These are phyloP conservation scores for Bocquillonia castaneifolia DNA, from an alignment of 441 rosid species.

Conservation along the genomic window DNA sequence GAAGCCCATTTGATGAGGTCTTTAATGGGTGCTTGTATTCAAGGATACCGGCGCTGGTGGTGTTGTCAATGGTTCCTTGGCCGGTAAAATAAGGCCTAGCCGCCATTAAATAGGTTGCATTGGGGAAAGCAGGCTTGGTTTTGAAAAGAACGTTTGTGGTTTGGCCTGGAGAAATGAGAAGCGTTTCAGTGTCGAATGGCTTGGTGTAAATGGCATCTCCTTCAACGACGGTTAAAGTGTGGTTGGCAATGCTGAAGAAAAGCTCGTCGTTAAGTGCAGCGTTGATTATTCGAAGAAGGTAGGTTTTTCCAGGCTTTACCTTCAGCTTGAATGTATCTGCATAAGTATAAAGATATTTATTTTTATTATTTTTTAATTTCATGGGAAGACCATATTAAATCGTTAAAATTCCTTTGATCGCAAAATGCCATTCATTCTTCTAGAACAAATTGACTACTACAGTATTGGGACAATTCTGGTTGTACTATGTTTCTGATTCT, in stretches of 20 bases:
- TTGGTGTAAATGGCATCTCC: slow-evolving; percentile 70
- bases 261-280: slow-evolving; percentile 71
- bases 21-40: slow-evolving; percentile 38
- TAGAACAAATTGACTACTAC: no score
- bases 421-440: no score
- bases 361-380: no score
- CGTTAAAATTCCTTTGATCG: no score
- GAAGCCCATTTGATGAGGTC: slow-evolving; percentile 10
- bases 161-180: slow-evolving; percentile 61
- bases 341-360: background rate
- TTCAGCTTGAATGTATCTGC: slow-evolving; percentile 48
- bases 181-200: slow-evolving; percentile 47
- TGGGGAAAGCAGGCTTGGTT: slow-evolving; percentile 44
- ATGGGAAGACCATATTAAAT: no score
- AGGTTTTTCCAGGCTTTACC: slow-evolving; percentile 55
- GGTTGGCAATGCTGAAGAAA: slow-evolving; percentile 76
- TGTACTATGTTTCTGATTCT: no score
- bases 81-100: slow-evolving; percentile 73
- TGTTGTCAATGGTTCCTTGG: slow-evolving; percentile 51
- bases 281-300: slow-evolving; percentile 51
- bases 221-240: slow-evolving; percentile 58
- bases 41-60: slow-evolving; percentile 57
- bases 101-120: slow-evolving; percentile 48
- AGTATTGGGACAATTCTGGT: no score
- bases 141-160: slow-evolving; percentile 66